Base-by-base conservation (phyloP, 2,329 filamentous ascomycete species). In the Talaromyces sp. region DNA sequence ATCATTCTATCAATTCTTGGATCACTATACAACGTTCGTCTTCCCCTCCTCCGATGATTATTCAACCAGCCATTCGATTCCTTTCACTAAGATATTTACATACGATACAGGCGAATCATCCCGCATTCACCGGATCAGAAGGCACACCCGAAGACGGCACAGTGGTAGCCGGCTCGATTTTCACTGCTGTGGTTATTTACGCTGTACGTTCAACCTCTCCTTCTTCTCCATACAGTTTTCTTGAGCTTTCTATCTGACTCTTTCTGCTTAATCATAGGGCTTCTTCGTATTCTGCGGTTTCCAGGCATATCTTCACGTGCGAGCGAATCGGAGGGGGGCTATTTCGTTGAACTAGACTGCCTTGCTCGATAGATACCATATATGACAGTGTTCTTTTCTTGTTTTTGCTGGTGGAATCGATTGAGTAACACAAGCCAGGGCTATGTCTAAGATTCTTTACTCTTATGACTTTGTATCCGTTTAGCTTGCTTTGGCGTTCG, bases 201-300 rank as follows among this genome's bases (percentile, higher is more conserved):
- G 87, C 85, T 70, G 94, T 97, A 89, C 70, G 91, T 87, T 63
- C 66, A 43, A 47, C 25, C 53, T 29, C 22, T 17, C 13, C 17
- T 36, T 31, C 17, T 45, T 58, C 43, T 40, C 15, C 10, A 27
- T 17, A 31, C 58, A 43, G 38, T 63, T 51, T 15, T 61, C 31
- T 65, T 61, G 62, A 13, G 19, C 53, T 56, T 56, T 31, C 5
- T 2, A 19, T 53, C 65, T 47, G 43, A 63, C 15, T 3, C 38
- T 1, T 34, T 11, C 22, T 49, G n/a, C 25, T 29, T 53, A 25
- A 58, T 59, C 38, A 22, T 70, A 96, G 93, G 88, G 85, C 19
- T 98, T 98, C 84, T 86, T 97, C 65, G 84, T 96, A 60, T 97
- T 96, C 81, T 98, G 94, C 80, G 91, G 90, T 65, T 87, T 93